phyloP scores from a whole-genome alignment of 1,139 yeast genomes.

The Geotrichum reessii region DNA sequence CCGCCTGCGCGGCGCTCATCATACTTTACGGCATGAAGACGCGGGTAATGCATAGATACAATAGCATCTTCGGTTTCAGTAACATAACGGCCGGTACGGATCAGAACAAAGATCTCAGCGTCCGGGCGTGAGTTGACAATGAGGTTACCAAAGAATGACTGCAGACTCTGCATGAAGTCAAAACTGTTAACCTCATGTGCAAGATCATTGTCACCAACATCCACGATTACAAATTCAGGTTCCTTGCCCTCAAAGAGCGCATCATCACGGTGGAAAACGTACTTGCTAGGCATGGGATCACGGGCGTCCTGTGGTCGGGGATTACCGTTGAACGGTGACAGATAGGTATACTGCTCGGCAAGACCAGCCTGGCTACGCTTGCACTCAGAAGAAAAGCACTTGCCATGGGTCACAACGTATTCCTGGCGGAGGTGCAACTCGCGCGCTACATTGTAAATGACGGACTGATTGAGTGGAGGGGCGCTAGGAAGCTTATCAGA shows the following conservation, averaged over 20 bases:
- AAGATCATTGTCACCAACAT: constrained; percentile 20
- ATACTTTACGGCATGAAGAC: constrained; percentile 17
- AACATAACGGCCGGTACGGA: constrained; percentile 16
- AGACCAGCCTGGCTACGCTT: constrained; percentile 15
- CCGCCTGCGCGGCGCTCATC: constrained; percentile 2
- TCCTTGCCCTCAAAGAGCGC: constrained; percentile 12
- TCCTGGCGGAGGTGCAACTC: constrained; percentile 13
- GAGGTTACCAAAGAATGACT: constrained; percentile 16
- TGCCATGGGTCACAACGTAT: constrained; percentile 11
- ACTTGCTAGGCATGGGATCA: constrained; percentile 15
- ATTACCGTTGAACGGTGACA: constrained; percentile 17
- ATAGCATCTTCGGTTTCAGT: constrained; percentile 20
- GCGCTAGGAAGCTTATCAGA: constrained; percentile 11
- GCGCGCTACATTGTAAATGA: constrained; percentile 14
- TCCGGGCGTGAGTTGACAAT: constrained; percentile 15
- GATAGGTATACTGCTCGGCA: constrained; percentile 15
- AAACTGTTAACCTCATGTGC: constrained; percentile 9
- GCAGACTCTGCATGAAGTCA: constrained; percentile 15
- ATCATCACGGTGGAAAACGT: constrained; percentile 20
- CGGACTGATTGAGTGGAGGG: constrained; percentile 8
- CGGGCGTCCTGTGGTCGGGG: constrained; percentile 17
- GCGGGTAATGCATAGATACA: constrained; percentile 14
- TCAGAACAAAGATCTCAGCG: constrained; percentile 15
- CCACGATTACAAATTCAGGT: constrained; percentile 19
- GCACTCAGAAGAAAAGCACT: constrained; percentile 15